Evolutionary conservation across 805 yeast species (phyloP).

Genomic region (Saccharomyces eubayanus): DNA sequence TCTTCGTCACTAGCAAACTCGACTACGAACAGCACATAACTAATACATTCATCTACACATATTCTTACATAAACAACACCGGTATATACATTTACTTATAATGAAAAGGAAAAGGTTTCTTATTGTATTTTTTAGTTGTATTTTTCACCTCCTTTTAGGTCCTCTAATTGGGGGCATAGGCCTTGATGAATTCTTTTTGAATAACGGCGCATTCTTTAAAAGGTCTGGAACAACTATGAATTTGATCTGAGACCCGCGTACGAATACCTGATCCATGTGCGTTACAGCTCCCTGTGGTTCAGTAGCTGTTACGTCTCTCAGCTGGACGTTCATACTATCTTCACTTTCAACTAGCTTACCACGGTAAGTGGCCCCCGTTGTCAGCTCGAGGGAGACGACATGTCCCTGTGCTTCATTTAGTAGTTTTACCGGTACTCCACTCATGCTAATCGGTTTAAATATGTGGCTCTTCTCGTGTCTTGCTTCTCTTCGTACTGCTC

Average conservation of each 20-base stretch:
- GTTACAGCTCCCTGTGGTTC: constrained; percentile 41
- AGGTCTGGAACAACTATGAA: constrained; percentile 85
- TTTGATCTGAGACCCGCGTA: constrained; percentile 84
- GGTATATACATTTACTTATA: neutral
- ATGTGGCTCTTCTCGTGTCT: neutral
- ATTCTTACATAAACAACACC: neutral
- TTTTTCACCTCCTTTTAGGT: constrained; percentile 34
- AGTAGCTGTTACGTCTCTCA: constrained; percentile 74
- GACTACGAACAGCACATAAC: neutral
- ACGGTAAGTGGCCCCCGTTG: constrained; percentile 77
- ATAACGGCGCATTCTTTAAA: constrained; percentile 81
- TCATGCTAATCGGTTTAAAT: neutral
- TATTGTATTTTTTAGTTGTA: neutral
- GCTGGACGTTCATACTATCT: constrained; percentile 89
- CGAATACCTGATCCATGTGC: constrained; percentile 75
- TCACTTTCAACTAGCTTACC: constrained; percentile 84
- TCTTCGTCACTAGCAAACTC: neutral
- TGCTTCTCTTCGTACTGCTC: neutral
- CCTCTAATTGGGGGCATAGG: constrained; percentile 70
- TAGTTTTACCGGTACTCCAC: constrained; percentile 66
- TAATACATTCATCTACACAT: neutral
- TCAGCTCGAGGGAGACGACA: constrained; percentile 69
- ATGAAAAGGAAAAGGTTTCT: neutral
- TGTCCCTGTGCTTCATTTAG: constrained; percentile 89
- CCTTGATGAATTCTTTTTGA: constrained; percentile 49